Evolutionary conservation across 768 basidiomycete genomes (phyloP), one percentile per base, ranked within the genome.

Genomic region (Dentipellis fragilis): DNA sequence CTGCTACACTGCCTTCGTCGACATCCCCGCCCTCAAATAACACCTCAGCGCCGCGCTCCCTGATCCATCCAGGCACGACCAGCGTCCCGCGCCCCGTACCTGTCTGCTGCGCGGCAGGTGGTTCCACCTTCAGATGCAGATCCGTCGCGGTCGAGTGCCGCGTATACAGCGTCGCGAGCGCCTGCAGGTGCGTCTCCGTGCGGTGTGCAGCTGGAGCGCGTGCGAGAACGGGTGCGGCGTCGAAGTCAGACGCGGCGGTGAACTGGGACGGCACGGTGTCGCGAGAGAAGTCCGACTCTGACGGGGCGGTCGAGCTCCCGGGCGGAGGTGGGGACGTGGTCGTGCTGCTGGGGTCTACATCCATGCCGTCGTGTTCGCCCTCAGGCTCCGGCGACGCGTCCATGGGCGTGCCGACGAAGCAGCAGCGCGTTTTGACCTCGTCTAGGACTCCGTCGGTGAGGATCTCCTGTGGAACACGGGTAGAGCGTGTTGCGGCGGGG

Each of bases 21-120:
- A 91, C 84, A 62, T 93, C 91, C 6, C 89, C 90, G 1, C 85
- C 85, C 65, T 91, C 89, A 59, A 96, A 97, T 10, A 97, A 72
- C 5, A 95, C 78, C 68, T 98, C 96, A 1, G 93, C 84, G 1
- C 87, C 87, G 12, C 94, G 77, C 67, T 98, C 95, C 45, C 95
- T 72, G 40, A 99, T 78, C 96, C 96, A 99, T 2, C 95, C 95
- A 1, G 95, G 95, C 46, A 98, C 80, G 47, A 89, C 74, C 48
- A 96, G 68, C 0, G 85, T 91, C 0, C 89, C 92, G 8, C 78
- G 72, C 2, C 89, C 89, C 1, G 86, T 85, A 0, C 87, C 85
- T 11, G 75, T 72, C 61, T 83, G 84, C 63, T 87, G 85, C 11
- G 79, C 73, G 2, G 71, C 65, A 7, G 89, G 86, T 29, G 88